Evolutionary conservation across 495 filamentous ascomycete genomes (phyloP).

Genomic region (Aspergillus campestris): DNA sequence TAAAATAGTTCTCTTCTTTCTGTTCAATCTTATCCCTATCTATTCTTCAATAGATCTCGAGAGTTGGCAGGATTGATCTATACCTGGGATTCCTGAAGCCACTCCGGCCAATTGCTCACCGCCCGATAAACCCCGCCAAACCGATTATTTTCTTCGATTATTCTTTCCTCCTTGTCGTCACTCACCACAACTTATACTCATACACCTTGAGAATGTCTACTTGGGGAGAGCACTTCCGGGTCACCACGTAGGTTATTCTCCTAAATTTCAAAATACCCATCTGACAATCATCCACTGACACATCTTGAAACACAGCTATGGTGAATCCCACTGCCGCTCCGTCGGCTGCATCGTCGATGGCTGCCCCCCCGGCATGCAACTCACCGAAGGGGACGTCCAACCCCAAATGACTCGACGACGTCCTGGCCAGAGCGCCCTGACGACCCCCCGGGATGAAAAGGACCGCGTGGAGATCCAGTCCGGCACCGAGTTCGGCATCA

Average conservation of each 20-base stretch:
- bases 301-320: slow-evolving; percentile 49
- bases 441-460: slow-evolving; percentile 89
- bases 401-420: slow-evolving; percentile 87
- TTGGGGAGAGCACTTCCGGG: slow-evolving; percentile 76
- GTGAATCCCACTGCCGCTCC: slow-evolving; percentile 86
- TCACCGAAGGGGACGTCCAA: slow-evolving; percentile 88
- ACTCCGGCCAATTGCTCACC: too few species aligned
- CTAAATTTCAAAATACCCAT: slow-evolving; percentile 2
- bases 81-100: too few species aligned
- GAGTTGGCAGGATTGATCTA: too few species aligned
- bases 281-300: not conserved
- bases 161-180: slow-evolving; percentile 1
- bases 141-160: not conserved
- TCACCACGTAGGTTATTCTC: slow-evolving; percentile 63
- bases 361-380: slow-evolving; percentile 78
- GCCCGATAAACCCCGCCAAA: not conserved
- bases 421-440: slow-evolving; percentile 83
- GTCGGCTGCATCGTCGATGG: slow-evolving; percentile 87
- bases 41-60: too few species aligned
- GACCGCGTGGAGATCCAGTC: slow-evolving; percentile 89
- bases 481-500: slow-evolving; percentile 87
- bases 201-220: slow-evolving; percentile 61
- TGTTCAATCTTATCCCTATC: too few species aligned
- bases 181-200: not conserved
- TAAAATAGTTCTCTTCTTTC: too few species aligned